These are phyloP conservation scores for Rhizophora apiculata DNA, from an alignment of 345 rosid genomes.

Conservation along the genomic window DNA sequence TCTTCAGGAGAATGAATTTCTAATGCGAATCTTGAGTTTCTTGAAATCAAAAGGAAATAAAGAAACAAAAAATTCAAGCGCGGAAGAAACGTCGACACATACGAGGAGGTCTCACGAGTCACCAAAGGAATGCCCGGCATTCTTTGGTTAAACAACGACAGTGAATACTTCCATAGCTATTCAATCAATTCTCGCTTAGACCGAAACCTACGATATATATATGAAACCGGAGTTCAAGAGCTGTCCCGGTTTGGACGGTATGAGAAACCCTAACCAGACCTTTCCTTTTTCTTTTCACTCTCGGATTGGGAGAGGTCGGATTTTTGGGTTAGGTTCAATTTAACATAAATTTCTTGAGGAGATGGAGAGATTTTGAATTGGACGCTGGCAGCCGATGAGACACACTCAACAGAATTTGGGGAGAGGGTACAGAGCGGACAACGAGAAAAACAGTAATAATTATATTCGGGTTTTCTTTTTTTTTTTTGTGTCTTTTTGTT, in stretches of 20 bases:
- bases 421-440: background rate
- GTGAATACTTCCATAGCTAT: conserved; percentile 36
- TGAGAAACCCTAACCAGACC: conserved; percentile 3
- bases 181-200: background rate
- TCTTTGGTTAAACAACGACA: conserved; percentile 36
- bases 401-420: background rate
- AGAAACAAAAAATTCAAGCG: background rate
- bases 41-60: conserved; percentile 2
- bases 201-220: background rate
- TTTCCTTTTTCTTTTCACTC: too few species aligned
- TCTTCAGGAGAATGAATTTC: too few species aligned
- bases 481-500: too few species aligned
- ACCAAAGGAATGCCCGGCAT: conserved; percentile 95
- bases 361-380: background rate
- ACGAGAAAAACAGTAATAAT: conserved; percentile 4
- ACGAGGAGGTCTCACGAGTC: conserved; percentile 69
- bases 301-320: too few species aligned
- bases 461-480: too few species aligned
- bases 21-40: too few species aligned
- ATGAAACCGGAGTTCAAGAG: background rate
- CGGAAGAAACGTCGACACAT: conserved; percentile 17
- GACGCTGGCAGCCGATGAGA: background rate
- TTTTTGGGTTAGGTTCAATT: background rate
- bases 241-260: background rate
- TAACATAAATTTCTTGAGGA: background rate